A percentile compares a stretch with the other conserved stretches of the same genome.
These are phyloP conservation scores for Neurospora tetraspora DNA, from an alignment of 495 filamentous ascomycete genomes.

Conservation along the genomic window DNA sequence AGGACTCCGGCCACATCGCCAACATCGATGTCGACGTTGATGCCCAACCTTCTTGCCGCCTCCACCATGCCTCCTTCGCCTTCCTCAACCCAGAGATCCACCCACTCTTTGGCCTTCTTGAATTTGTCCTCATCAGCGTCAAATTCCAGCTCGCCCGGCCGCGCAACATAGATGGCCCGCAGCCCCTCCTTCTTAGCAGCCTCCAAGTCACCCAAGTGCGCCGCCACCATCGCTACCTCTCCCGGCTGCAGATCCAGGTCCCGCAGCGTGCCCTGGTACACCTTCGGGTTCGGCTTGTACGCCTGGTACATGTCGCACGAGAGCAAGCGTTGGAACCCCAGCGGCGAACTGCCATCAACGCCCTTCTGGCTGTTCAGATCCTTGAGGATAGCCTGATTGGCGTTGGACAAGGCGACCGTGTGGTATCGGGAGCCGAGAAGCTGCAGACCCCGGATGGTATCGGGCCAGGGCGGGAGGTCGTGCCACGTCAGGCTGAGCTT, in stretches of 20 bases:
- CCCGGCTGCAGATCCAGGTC: constrained; percentile 44
- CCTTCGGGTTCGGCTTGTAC: constrained; percentile 63
- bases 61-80: constrained; percentile 44
- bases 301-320: constrained; percentile 62
- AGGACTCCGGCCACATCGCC: background rate
- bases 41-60: constrained; percentile 38
- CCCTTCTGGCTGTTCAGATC: constrained; percentile 49
- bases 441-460: constrained; percentile 47
- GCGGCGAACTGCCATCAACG: constrained; percentile 2
- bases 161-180: constrained; percentile 66
- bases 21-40: background rate
- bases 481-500: constrained; percentile 59
- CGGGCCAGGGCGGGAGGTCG: constrained; percentile 56
- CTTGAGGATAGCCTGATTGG: constrained; percentile 54
- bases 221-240: constrained; percentile 70
- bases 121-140: constrained; percentile 37
- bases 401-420: constrained; percentile 64
- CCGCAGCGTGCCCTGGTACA: constrained; percentile 57
- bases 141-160: constrained; percentile 55
- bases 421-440: constrained; percentile 44
- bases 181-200: constrained; percentile 56
- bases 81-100: constrained; percentile 50
- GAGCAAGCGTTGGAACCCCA: constrained; percentile 52
- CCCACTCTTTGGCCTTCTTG: constrained; percentile 47
- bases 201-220: constrained; percentile 59